A percentile compares a stretch with the other conserved stretches of the same genome.
phyloP scores from a whole-genome alignment of 2,329 filamentous ascomycete species.

The Fusarium sterilihyphosum region DNA sequence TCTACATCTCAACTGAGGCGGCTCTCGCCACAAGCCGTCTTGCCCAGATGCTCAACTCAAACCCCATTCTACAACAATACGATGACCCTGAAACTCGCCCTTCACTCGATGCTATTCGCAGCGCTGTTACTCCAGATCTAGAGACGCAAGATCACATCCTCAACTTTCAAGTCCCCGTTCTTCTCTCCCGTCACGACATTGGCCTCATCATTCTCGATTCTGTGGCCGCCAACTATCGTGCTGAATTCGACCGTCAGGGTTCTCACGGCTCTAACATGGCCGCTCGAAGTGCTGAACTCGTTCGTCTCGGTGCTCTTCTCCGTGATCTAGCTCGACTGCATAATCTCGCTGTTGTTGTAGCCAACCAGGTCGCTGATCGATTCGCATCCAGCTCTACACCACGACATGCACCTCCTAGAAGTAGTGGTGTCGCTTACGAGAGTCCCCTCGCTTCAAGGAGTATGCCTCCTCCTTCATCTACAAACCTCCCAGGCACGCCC shows the following conservation, averaged over 20 bases:
- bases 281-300: slow-evolving; percentile 78
- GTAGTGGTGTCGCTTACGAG: slow-evolving; percentile 50
- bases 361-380: slow-evolving; percentile 94
- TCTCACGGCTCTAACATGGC: slow-evolving; percentile 70
- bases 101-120: slow-evolving; percentile 79
- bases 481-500: slow-evolving; percentile 48
- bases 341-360: slow-evolving; percentile 85
- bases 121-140: slow-evolving; percentile 86
- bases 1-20: slow-evolving; percentile 96
- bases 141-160: slow-evolving; percentile 97
- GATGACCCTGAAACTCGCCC: slow-evolving; percentile 51
- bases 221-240: slow-evolving; percentile 94
- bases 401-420: slow-evolving; percentile 35
- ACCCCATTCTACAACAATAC: slow-evolving; percentile 65
- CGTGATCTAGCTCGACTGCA: slow-evolving; percentile 79
- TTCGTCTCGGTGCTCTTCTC: slow-evolving; percentile 78
- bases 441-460: slow-evolving; percentile 62
- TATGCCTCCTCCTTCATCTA: slow-evolving; percentile 46
- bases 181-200: slow-evolving; percentile 77
- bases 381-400: slow-evolving; percentile 59
- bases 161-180: slow-evolving; percentile 89
- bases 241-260: slow-evolving; percentile 77
- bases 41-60: slow-evolving; percentile 76
- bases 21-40: slow-evolving; percentile 84
- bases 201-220: slow-evolving; percentile 90